Evolutionary conservation across 192 early-diverging fungal genomes (phyloP), one percentile per base, ranked within the genome.

Genomic region (Chytriomyces confervae): DNA sequence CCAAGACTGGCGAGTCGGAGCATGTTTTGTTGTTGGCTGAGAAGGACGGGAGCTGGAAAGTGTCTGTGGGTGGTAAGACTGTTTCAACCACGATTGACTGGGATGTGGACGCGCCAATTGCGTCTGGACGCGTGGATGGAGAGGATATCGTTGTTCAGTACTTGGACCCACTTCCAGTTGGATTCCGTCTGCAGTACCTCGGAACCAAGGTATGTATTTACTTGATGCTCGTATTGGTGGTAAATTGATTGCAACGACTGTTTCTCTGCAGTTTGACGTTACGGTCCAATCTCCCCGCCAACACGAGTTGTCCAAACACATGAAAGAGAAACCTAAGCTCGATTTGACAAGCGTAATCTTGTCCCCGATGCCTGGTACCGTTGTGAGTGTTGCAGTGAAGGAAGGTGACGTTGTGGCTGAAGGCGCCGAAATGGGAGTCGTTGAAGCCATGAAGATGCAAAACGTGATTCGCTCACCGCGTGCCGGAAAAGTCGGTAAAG

Each of bases 401-500:
- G 91, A 82, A 6, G 95, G 94, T 18, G 93, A 98, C 75, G 82
- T 85, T 3, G 90, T 97, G 8, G 85, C 88, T 9, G 90, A 96
- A 81, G 96, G 96, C 1, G 84, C 85, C 10, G 95, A 95, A 77
- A 80, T 97, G 43, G 93, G 90, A 0, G 91, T 95, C 0, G 94
- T 97, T 18, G 95, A 98, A 84, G 96, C 96, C 29, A 98, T 98
- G 96, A 74, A 61, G 86, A 98, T 98, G 96, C 95, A 96, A 76
- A 98, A 98, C 69, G 92, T 97, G 7, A 77, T 98, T 64, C 84
- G 93, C 3, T 90, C 95, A 8, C 88, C 93, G 5, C 87, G 90
- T 16, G 89, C 86, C 7, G 95, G 95, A 63, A 91, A 85, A 61
- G 83, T 98, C 69, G 92, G 91, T 84, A 89, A 91, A 27, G 89